These are phyloP conservation scores for Candida anutae DNA, from an alignment of 1,139 yeast genomes.

Conservation along the genomic window DNA sequence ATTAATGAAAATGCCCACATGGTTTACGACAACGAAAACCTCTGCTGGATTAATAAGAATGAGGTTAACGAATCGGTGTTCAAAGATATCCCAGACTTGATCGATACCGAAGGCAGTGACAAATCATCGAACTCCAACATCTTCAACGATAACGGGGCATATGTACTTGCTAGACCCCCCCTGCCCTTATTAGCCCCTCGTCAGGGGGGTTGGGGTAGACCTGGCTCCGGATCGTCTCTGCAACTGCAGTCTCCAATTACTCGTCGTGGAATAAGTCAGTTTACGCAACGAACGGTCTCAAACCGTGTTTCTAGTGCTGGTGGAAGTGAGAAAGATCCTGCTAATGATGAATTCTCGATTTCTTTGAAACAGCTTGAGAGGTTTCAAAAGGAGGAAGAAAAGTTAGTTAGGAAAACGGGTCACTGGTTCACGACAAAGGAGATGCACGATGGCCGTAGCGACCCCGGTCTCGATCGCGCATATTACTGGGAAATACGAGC, in stretches of 20 bases:
- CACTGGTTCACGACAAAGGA: conserved; percentile 47
- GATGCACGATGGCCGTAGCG: conserved; percentile 14
- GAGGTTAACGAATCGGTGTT: conserved; percentile 42
- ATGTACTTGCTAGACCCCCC: conserved; percentile 6
- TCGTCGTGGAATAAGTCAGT: conserved; percentile 14
- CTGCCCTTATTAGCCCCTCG: conserved; percentile 1
- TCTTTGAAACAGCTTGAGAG: conserved; percentile 30
- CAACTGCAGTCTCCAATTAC: conserved; percentile 7
- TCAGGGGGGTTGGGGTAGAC: background rate
- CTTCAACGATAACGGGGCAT: conserved; percentile 1
- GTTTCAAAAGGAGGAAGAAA: conserved; percentile 44
- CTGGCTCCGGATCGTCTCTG: conserved; percentile 1
- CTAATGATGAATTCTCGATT: conserved; percentile 21
- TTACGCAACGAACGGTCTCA: conserved; percentile 32
- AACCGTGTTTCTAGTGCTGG: conserved; percentile 11
- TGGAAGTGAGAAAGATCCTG: too few relatives aligned
- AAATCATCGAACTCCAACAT: background rate
- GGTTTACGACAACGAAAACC: conserved; percentile 52
- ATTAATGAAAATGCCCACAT: conserved; percentile 26
- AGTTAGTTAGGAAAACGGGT: conserved; percentile 38
- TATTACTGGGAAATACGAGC: conserved; percentile 48
- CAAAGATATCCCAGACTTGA: conserved; percentile 40
- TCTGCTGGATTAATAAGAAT: conserved; percentile 40
- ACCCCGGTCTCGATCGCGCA: conserved; percentile 20
- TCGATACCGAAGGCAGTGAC: conserved; percentile 2